Evolutionary conservation across 768 basidiomycete species (phyloP), one percentile per base, ranked within the genome.

Genomic region (Omphalotus guepiniiformis): DNA sequence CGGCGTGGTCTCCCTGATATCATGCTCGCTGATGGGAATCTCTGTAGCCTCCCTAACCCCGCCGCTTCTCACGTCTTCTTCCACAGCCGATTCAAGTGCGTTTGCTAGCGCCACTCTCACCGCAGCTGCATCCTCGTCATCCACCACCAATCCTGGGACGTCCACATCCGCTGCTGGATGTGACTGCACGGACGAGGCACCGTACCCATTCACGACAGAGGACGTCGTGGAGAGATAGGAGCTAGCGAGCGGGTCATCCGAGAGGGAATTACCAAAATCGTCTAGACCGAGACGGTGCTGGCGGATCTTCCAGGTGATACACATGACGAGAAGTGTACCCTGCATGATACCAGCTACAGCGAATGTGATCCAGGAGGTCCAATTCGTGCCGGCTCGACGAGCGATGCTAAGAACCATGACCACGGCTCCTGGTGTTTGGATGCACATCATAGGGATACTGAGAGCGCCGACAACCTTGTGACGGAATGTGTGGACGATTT

Each of bases 391-490:
- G 2, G 86, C 85, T 47, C 88, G 82, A 37, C 89, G 66, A 6
- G 85, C 88, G 48, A 93, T 88, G 53, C 83, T 88, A 3, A 84
- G 52, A 5, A 90, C 86, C 85, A 97, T 94, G n/a, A 90, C 60
- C 3, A 89, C 69, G 1, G 88, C 85, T 3, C 93, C 94, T 3
- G 93, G 93, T 11, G 82, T 91, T 65, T 98, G 95, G 13, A 99
- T 89, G 39, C 80, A 68, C 95, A 99, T 97, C 82, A 92, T 97
- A 1, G 88, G 86, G 48, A 99, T 88, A 58, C 91, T 93, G 13
- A 98, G 71, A 0, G 93, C 92, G 2, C 95, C 95, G 7, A 98
- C 93, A 11, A 95, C 77, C 58, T 83, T 86, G 25, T 77, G 64
- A 4, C 68, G 70, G 56, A 85, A 96, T 1, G 94, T 98, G 51